phyloP scores from a whole-genome alignment of 2,329 filamentous ascomycete species.

The Chaetomiaceae sp. region DNA sequence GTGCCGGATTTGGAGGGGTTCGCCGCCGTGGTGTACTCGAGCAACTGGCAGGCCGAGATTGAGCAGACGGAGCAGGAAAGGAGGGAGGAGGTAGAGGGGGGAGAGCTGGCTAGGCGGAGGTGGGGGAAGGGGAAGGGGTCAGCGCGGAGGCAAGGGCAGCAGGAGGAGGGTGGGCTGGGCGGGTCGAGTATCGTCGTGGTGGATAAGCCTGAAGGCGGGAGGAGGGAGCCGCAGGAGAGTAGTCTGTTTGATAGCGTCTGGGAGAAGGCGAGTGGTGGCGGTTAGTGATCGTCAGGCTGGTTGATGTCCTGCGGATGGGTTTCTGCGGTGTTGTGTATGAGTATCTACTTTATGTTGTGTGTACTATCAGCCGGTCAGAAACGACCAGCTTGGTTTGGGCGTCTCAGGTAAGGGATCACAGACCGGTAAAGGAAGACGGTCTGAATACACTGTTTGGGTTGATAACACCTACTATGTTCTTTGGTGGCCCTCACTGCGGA shows the following conservation, averaged over 20 bases:
- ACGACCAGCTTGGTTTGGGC: not conserved
- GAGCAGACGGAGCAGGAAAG: conserved; percentile 22
- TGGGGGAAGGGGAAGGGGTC: not conserved
- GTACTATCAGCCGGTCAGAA: not conserved
- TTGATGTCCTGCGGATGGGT: too few species aligned
- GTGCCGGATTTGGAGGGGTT: conserved; percentile 76
- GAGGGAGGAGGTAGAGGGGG: not conserved
- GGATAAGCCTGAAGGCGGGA: not conserved
- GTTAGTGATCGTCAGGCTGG: not conserved
- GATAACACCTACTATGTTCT: too few species aligned
- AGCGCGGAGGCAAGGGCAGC: not conserved
- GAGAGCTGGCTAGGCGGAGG: not conserved
- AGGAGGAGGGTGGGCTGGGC: conserved; percentile 17
- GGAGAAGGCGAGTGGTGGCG: conserved; percentile 48
- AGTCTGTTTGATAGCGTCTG: conserved; percentile 60
- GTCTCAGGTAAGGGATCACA: not conserved
- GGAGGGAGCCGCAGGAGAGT: conserved; percentile 27
- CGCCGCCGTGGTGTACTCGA: conserved; percentile 79
- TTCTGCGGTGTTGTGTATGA: too few species aligned
- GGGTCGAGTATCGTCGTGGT: conserved; percentile 52
- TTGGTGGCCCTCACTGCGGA: too few species aligned
- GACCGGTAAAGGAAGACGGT: not conserved
- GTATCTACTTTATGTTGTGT: too few species aligned
- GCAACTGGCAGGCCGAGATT: conserved; percentile 69
- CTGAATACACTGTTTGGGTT: too few species aligned